These are phyloP conservation scores for Volvox africanus DNA, from an alignment of 139 green algal genomes.

Conservation along the genomic window DNA sequence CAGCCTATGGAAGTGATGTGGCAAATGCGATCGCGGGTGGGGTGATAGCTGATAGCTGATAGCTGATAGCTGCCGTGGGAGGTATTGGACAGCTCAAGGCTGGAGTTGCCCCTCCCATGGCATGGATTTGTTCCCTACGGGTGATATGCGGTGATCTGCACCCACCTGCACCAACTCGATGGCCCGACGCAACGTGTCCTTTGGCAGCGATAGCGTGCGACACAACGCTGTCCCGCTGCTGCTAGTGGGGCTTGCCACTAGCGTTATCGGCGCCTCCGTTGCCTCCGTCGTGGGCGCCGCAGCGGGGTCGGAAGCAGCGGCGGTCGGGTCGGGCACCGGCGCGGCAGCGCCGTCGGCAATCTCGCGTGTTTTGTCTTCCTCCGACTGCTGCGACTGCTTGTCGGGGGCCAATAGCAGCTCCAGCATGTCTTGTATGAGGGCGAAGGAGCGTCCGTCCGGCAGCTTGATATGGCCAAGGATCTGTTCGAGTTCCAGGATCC, in stretches of 20 bases:
- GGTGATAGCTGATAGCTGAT: too few relatives aligned
- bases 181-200: conserved; percentile 6
- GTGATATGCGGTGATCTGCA: too few relatives aligned
- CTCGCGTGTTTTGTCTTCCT: not conserved
- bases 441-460: conserved; percentile 42
- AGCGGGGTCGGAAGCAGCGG: not conserved
- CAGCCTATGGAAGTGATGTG: too few relatives aligned
- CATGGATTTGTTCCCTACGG: too few relatives aligned
- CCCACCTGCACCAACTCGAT: conserved; percentile 50
- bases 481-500: not conserved
- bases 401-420: not conserved
- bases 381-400: not conserved
- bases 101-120: too few relatives aligned
- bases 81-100: too few relatives aligned
- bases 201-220: conserved; percentile 31
- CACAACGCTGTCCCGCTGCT: conserved; percentile 32
- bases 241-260: conserved; percentile 8
- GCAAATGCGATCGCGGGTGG: too few relatives aligned
- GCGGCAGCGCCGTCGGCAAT: not conserved
- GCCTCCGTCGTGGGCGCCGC: not conserved
- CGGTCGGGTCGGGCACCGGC: not conserved
- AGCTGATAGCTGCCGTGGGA: too few relatives aligned
- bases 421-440: conserved; percentile 8
- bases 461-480: conserved; percentile 26
- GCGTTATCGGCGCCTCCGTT: not conserved